Conservation (phyloP, 2,329 filamentous ascomycete species). For the Penicillium italicum region DNA sequence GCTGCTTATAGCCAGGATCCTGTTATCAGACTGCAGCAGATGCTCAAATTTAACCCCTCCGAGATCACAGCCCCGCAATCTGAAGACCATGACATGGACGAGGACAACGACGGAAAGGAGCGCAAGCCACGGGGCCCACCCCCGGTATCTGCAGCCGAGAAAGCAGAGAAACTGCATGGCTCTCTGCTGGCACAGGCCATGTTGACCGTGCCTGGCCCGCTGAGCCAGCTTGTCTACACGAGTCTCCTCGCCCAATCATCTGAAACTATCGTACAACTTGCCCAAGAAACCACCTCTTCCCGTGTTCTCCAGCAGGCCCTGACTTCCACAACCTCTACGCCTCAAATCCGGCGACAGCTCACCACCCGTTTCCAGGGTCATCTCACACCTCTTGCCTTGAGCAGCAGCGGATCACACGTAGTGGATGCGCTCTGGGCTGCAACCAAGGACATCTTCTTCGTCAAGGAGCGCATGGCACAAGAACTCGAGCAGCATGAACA, state of each 20-base stretch:
- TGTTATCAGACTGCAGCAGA: constrained; percentile 53
- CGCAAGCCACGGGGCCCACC: constrained; percentile 13
- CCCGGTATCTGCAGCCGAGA: constrained; percentile 43
- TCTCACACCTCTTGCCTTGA: constrained; percentile 58
- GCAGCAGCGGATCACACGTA: constrained; percentile 63
- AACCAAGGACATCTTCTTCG: constrained; percentile 61
- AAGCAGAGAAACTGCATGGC: constrained; percentile 69
- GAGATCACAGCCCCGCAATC: constrained; percentile 8
- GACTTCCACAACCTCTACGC: constrained; percentile 51
- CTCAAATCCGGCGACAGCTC: constrained; percentile 59
- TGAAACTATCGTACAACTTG: constrained; percentile 60
- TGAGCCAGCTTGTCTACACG: constrained; percentile 68
- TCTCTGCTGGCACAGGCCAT: constrained; percentile 78
- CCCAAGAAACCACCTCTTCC: constrained; percentile 58
- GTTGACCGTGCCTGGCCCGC: constrained; percentile 66
- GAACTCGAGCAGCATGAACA: constrained; percentile 59
- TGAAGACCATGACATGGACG: constrained; percentile 47
- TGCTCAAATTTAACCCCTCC: constrained; percentile 52
- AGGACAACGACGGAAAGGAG: constrained; percentile 42
- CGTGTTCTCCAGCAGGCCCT: constrained; percentile 64
- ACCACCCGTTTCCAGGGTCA: constrained; percentile 61
- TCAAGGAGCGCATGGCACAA: constrained; percentile 64
- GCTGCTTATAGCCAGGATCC: constrained; percentile 54
- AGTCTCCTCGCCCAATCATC: constrained; percentile 60
- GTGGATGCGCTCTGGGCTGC: constrained; percentile 64